Evolutionary conservation across 106 monocot species (phyloP).

Genomic region (Narthecium ossifragum): DNA sequence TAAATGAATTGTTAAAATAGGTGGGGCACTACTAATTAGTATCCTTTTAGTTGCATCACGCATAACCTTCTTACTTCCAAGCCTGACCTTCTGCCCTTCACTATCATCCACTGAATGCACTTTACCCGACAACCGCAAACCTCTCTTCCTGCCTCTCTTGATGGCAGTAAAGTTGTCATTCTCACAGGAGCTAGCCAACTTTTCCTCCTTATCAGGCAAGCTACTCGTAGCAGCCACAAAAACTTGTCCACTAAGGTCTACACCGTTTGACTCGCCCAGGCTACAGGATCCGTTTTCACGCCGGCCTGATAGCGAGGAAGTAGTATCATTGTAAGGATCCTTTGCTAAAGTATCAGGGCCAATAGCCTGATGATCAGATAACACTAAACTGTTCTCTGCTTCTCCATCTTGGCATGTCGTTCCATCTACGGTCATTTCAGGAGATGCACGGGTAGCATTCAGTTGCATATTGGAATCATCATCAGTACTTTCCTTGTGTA

Average conservation of each 20-base stretch:
- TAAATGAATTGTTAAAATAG: conserved; percentile 72
- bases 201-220: conserved; percentile 9
- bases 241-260: conserved; percentile 11
- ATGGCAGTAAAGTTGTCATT: conserved; percentile 10
- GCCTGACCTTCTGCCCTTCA: conserved; percentile 12
- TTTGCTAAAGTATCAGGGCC: conserved; percentile 8
- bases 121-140: conserved; percentile 2
- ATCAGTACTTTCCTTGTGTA: conserved; percentile 8
- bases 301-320: conserved; percentile 5
- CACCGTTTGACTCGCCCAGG: conserved; percentile 10
- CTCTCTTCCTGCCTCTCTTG: conserved; percentile 9
- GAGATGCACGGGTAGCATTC: conserved; percentile 5
- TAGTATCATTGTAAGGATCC: conserved; percentile 16
- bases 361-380: conserved; percentile 2
- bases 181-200: neutral
- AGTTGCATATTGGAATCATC: conserved; percentile 1
- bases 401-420: neutral
- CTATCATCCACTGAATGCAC: conserved; percentile 12
- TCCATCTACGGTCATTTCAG: conserved; percentile 3
- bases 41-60: conserved; percentile 80
- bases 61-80: conserved; percentile 33
- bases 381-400: conserved; percentile 9
- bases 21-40: conserved; percentile 51
- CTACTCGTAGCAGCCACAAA: conserved; percentile 9
- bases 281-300: conserved; percentile 26